Conservation (phyloP, 441 rosid species). For the Gossypium gossypioides region DNA sequence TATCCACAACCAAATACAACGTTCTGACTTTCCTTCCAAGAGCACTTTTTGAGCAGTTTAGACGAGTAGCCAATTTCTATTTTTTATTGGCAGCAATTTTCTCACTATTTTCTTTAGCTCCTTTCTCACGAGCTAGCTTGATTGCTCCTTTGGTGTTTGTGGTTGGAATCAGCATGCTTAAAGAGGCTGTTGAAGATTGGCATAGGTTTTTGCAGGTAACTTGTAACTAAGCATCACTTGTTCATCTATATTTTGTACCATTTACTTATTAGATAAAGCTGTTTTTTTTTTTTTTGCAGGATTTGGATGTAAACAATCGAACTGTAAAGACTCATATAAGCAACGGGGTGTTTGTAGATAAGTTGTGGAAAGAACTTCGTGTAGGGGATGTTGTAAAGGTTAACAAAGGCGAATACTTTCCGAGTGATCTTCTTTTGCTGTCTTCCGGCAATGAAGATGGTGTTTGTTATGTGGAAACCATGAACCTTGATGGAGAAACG, state of each 20-base stretch:
- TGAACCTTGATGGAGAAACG: conserved; percentile 80
- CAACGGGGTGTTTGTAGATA: conserved; percentile 38
- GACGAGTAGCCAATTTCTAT: conserved; percentile 61
- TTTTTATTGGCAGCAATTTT: conserved; percentile 47
- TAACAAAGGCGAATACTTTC: conserved; percentile 52
- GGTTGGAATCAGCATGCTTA: conserved; percentile 58
- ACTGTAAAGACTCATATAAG: conserved; percentile 35
- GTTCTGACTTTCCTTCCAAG: conserved; percentile 47
- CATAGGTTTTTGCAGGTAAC: conserved; percentile 48
- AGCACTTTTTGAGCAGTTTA: conserved; percentile 62
- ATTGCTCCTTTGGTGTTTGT: conserved; percentile 55
- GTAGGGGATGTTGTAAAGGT: conserved; percentile 68
- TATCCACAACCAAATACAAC: conserved; percentile 58
- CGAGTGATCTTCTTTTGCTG: conserved; percentile 52
- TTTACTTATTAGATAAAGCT: neutral
- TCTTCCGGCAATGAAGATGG: conserved; percentile 71
- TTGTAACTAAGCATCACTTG: neutral
- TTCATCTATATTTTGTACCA: neutral
- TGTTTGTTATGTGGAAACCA: conserved; percentile 71
- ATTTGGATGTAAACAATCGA: conserved; percentile 43
- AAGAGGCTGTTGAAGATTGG: conserved; percentile 73
- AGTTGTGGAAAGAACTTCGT: conserved; percentile 41
- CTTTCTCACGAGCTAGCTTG: conserved; percentile 34
- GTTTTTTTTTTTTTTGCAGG: conserved; percentile 23
- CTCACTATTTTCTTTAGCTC: conserved; percentile 41